Evolutionary conservation across 805 yeast species (phyloP).

Genomic region (Soucietia sequanensis): DNA sequence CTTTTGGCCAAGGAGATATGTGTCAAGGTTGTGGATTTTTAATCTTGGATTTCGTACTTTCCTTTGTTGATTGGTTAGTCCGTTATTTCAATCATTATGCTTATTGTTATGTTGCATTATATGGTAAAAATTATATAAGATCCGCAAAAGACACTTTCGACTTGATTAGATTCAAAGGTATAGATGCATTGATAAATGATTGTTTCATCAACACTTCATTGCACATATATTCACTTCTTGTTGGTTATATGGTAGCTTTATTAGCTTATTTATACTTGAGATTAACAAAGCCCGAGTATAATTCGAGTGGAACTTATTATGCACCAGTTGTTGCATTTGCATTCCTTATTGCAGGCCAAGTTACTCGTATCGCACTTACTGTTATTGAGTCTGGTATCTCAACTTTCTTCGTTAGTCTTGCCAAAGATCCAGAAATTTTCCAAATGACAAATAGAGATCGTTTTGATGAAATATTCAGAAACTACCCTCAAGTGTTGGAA

Average conservation of each 20-base stretch:
- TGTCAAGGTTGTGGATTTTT: constrained; percentile 53
- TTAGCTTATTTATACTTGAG: constrained; percentile 65
- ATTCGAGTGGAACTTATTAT: constrained; percentile 54
- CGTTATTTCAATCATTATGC: constrained; percentile 90
- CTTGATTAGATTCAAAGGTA: constrained; percentile 73
- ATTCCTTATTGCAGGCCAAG: constrained; percentile 71
- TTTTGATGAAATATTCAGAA: constrained; percentile 60
- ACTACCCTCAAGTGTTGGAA: constrained; percentile 68
- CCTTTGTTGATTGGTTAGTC: constrained; percentile 74
- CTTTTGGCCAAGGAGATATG: constrained; percentile 50
- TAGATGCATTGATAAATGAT: constrained; percentile 83
- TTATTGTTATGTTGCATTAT: constrained; percentile 80
- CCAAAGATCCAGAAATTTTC: constrained; percentile 82
- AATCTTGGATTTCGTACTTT: constrained; percentile 57
- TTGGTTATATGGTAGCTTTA: constrained; percentile 60
- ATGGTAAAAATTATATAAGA: constrained; percentile 72
- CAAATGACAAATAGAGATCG: constrained; percentile 65
- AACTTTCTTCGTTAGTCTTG: constrained; percentile 80
- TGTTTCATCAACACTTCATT: constrained; percentile 77
- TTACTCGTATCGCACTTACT: constrained; percentile 68
- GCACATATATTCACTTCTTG: constrained; percentile 71
- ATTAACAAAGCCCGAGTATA: constrained; percentile 67
- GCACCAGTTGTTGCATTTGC: constrained; percentile 76
- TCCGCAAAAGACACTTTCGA: constrained; percentile 84
- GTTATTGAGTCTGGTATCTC: constrained; percentile 80